phyloP scores from a whole-genome alignment of 192 early-diverging fungal species.

The Mortierella claussenii region DNA sequence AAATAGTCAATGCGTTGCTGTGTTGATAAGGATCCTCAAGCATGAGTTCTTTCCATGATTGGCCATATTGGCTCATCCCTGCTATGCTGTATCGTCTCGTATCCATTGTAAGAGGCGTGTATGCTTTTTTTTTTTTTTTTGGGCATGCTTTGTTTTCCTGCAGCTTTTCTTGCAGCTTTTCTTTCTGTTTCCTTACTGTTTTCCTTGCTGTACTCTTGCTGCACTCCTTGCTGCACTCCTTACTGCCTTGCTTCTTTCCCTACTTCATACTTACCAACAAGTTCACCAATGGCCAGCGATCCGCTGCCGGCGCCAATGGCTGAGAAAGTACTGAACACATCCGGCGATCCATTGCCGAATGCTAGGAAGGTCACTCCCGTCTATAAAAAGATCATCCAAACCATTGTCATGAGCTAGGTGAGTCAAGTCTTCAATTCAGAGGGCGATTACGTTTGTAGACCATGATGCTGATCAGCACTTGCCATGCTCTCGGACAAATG shows the following conservation, averaged over 20 bases:
- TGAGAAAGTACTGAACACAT: conserved; percentile 90
- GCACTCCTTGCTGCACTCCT: not conserved
- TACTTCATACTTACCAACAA: conserved; percentile 79
- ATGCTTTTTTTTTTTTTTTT: conserved; percentile 3
- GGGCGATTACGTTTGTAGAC: not conserved
- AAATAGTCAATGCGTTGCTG: not conserved
- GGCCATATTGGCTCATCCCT: no score
- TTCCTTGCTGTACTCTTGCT: not conserved
- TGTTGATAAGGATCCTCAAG: no score
- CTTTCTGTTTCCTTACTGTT: not conserved
- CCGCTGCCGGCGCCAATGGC: conserved; percentile 76
- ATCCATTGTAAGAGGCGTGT: not conserved
- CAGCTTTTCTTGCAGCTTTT: not conserved
- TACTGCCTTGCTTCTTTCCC: no score
- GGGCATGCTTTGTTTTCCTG: not conserved
- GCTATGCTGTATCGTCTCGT: no score
- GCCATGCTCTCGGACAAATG: conserved; percentile 86
- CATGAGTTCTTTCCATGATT: no score
- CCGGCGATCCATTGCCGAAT: conserved; percentile 92
- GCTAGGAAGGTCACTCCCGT: conserved; percentile 84
- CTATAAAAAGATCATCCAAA: conserved; percentile 35
- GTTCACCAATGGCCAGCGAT: conserved; percentile 88
- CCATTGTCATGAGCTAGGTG: no score
- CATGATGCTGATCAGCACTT: conserved; percentile 11
- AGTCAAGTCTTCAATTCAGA: not conserved